Conservation (phyloP, 2,329 filamentous ascomycete genomes). For the Alternaria metachromatica region DNA sequence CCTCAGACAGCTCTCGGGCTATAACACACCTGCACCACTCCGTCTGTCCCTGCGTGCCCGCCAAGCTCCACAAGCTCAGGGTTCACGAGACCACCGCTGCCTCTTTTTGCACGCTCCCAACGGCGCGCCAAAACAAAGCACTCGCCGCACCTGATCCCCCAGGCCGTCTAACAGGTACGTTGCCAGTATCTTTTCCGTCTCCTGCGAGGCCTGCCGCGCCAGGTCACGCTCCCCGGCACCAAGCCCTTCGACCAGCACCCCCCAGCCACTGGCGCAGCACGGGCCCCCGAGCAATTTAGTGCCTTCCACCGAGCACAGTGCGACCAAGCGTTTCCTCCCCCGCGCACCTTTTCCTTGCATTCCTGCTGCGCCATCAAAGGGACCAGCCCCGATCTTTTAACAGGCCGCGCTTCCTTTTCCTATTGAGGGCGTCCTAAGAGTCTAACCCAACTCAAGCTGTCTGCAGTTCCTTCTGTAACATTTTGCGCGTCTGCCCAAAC, state of each 20-base stretch:
- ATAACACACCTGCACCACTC: constrained; percentile 42
- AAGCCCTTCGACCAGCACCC: background rate
- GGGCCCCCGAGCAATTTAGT: constrained; percentile 20
- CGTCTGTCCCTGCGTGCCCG: constrained; percentile 23
- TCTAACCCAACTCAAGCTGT: constrained; percentile 38
- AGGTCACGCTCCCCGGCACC: constrained; percentile 10
- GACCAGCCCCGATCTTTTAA: constrained; percentile 44
- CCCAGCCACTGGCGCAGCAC: constrained; percentile 26
- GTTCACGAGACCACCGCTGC: constrained; percentile 13
- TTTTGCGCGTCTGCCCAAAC: constrained; percentile 36
- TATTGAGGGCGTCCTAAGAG: constrained; percentile 43
- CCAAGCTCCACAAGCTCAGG: constrained; percentile 32
- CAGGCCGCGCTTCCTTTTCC: constrained; percentile 40
- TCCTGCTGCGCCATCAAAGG: constrained; percentile 45
- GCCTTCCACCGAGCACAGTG: constrained; percentile 35
- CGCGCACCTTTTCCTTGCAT: constrained; percentile 34
- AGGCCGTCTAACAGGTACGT: constrained; percentile 26
- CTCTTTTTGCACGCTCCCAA: constrained; percentile 27
- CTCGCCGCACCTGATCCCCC: constrained; percentile 1
- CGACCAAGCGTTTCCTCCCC: constrained; percentile 31
- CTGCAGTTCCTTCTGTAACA: constrained; percentile 38
- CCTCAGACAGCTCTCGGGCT: constrained; percentile 46
- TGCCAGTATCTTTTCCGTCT: background rate
- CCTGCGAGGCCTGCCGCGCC: background rate
- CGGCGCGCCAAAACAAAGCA: constrained; percentile 28